Percentiles rank a stretch among this genome's conserved stretches.
Conservation (phyloP, 345 rosid species). For the Adansonia digitata region DNA sequence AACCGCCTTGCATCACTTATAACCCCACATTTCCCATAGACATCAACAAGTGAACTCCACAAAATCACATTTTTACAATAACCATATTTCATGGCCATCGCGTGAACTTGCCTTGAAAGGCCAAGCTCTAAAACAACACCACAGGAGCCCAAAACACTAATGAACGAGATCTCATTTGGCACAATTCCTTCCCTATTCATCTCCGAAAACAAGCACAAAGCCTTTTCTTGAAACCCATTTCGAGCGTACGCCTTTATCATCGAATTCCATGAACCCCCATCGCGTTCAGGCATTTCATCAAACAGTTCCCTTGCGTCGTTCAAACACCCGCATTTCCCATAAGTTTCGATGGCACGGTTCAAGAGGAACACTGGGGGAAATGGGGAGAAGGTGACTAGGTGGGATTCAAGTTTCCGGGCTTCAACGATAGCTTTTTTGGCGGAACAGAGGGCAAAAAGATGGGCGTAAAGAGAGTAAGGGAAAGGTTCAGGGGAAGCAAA, state of each 20-base stretch:
- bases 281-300: constrained; percentile 78
- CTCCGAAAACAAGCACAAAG: constrained; percentile 39
- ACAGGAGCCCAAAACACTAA: constrained; percentile 51
- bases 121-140: constrained; percentile 37
- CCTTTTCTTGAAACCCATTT: constrained; percentile 29
- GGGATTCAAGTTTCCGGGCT: constrained; percentile 73
- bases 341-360: constrained; percentile 74
- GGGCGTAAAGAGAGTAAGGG: constrained; percentile 47
- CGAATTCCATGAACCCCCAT: constrained; percentile 96
- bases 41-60: constrained; percentile 72
- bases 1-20: constrained; percentile 63
- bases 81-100: constrained; percentile 48
- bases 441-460: constrained; percentile 58
- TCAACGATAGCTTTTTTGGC: constrained; percentile 42
- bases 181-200: constrained; percentile 50
- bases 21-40: constrained; percentile 65
- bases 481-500: constrained; percentile 52
- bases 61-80: constrained; percentile 56
- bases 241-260: constrained; percentile 51
- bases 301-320: constrained; percentile 62
- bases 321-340: constrained; percentile 50
- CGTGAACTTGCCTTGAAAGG: constrained; percentile 58
- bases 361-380: constrained; percentile 49
- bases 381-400: constrained; percentile 42
- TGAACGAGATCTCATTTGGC: constrained; percentile 55